Base-by-base conservation (phyloP, 768 basidiomycete species). In the Postia placenta region DNA sequence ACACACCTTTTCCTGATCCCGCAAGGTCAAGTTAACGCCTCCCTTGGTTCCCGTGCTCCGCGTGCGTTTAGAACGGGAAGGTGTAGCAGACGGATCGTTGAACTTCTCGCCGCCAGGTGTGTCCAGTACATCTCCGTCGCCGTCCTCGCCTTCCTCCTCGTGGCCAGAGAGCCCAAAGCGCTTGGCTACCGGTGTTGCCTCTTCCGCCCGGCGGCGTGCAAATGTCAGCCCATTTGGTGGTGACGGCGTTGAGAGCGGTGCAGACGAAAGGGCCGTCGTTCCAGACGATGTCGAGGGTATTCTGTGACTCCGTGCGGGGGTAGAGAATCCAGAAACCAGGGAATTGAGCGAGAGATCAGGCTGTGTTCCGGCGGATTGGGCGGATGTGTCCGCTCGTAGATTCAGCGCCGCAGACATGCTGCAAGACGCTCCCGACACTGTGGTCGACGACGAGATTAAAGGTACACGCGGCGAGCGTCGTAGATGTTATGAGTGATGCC, bases 1-100 rank as follows among this genome's bases (percentile, higher is more conserved):
- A 62, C 74, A 45, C 56, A 91, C 95, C 78, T 97, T 95, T 69
- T 98, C 94, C 66, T 99, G 95, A 64, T 98, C 95, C 6, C 93
- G 79, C 12, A 99, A 74, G 0, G 94, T 95, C 56, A 96, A 76
- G 14, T 73, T 70, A 11, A 60, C 39, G 9, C 58, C 56, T 4
- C 60, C 60, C 51, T 63, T 63, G 7, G 48, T 47, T 14, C 51
- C 53, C 14, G 50, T 26, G 26, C 56, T 57, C 17, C 55, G 54
- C 6, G 57, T 60, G 7, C 59, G 59, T 19, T 47, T 50, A 28
- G 46, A 42, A 11, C 58, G 56, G 5, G 56, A 57, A 12, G 53
- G 26, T 14, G 43, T 46, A 11, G 53, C 54, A 2, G 54, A 42
- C 2, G 26, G 38, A n/a, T 58, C 59, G 5, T 37, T 52, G 60